Percentiles rank a stretch among this genome's conserved stretches.
phyloP scores from a whole-genome alignment of 257 asterid genomes.

The Schizonepeta tenuifolia region DNA sequence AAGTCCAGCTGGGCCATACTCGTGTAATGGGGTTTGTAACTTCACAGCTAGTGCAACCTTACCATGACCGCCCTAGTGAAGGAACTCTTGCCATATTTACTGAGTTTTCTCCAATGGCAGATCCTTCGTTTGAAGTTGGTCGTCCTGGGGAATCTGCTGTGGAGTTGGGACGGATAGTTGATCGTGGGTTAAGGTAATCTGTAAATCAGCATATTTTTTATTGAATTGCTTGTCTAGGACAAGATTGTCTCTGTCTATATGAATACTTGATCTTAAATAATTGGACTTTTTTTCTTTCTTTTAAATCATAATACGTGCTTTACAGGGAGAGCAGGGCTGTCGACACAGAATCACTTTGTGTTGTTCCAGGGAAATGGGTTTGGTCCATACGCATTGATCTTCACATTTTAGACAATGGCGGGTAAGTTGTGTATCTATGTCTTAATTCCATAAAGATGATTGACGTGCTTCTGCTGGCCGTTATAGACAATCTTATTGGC shows the following conservation, averaged over 20 bases:
- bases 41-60: slow-evolving; percentile 89
- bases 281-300: neutral
- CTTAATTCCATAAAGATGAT: slow-evolving; percentile 17
- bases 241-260: slow-evolving; percentile 1
- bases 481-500: slow-evolving; percentile 17
- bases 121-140: slow-evolving; percentile 90
- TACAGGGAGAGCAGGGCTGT: slow-evolving; percentile 97
- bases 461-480: slow-evolving; percentile 14
- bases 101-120: slow-evolving; percentile 99
- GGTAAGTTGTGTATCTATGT: slow-evolving; percentile 52
- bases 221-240: neutral
- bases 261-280: neutral
- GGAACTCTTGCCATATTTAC: slow-evolving; percentile 82
- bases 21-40: slow-evolving; percentile 88
- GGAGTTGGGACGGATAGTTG: slow-evolving; percentile 92
- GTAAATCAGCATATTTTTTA: neutral
- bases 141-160: slow-evolving; percentile 93
- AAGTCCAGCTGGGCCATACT: slow-evolving; percentile 92
- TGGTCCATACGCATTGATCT: slow-evolving; percentile 96
- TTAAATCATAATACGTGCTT: slow-evolving; percentile 20
- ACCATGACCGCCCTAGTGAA: slow-evolving; percentile 88
- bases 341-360: slow-evolving; percentile 95
- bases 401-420: slow-evolving; percentile 92
- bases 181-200: slow-evolving; percentile 89
- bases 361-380: slow-evolving; percentile 89